Conservation (phyloP, 352 stramenopile genomes). For the Saprolegnia diclina region DNA sequence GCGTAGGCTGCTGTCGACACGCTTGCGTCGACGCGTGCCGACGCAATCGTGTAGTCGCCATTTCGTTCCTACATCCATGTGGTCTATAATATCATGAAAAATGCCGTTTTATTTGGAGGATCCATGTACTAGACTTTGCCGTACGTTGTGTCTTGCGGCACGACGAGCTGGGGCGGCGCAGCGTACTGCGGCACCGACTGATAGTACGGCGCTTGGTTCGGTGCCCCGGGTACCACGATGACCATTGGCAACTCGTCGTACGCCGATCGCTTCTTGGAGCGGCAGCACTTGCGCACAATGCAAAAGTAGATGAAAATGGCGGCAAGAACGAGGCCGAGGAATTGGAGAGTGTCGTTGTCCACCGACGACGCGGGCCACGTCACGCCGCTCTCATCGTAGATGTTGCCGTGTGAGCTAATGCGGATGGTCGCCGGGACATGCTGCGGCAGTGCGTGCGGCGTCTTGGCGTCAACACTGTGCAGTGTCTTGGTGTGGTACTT, state of each 20-base stretch:
- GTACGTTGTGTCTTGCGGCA: not conserved
- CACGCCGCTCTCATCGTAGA: too few relatives aligned
- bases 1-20: too few relatives aligned
- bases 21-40: too few relatives aligned
- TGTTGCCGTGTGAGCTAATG: not conserved
- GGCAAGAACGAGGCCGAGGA: not conserved
- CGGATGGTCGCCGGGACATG: not conserved
- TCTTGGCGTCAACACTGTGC: not conserved
- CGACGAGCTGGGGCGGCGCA: slow-evolving; percentile 1
- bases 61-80: not conserved
- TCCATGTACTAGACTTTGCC: not conserved
- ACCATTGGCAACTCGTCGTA: slow-evolving; percentile 4
- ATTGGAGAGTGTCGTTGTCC: not conserved
- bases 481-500: not conserved
- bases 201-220: not conserved
- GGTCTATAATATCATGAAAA: not conserved
- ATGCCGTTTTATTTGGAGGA: not conserved
- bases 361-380: not conserved
- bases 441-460: not conserved
- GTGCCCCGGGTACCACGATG: not conserved
- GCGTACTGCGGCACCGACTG: not conserved
- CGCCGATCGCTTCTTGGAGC: not conserved
- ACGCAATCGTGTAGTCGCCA: not conserved
- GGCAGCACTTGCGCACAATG: not conserved
- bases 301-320: not conserved